A percentile compares a stretch with the other conserved stretches of the same genome.
Conservation (phyloP, 371 early-diverging fungal genomes). For the Mucor sp. region DNA sequence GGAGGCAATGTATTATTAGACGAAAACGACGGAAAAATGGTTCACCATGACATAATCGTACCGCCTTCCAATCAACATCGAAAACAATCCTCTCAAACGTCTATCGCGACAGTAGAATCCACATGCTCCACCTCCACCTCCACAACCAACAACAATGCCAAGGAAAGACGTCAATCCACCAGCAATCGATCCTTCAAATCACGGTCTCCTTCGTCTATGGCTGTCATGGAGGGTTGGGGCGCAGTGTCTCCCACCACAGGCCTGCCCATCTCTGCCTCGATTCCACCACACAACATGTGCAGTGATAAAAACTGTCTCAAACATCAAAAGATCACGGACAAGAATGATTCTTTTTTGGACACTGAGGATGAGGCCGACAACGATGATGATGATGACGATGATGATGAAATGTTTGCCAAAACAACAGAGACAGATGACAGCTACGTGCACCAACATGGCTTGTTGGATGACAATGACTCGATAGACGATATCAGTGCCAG, state of each 20-base stretch:
- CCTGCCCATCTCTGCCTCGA: conserved; percentile 30
- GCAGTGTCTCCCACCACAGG: conserved; percentile 39
- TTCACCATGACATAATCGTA: background rate
- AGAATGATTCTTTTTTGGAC: background rate
- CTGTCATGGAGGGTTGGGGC: conserved; percentile 38
- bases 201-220: conserved; percentile 34
- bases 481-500: background rate
- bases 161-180: background rate
- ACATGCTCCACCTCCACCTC: background rate
- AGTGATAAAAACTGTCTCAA: conserved; percentile 17
- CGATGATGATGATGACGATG: background rate
- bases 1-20: background rate
- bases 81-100: conserved; percentile 9
- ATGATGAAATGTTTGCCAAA: background rate
- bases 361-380: background rate
- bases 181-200: background rate
- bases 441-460: background rate
- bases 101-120: background rate
- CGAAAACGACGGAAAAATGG: background rate
- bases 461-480: background rate
- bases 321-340: background rate
- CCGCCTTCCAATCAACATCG: background rate
- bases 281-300: conserved; percentile 29
- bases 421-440: conserved; percentile 3
- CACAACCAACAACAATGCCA: too few relatives aligned